phyloP scores from a whole-genome alignment of 1,284 basidiomycete species.

The Filobasidium uniguttulatum region DNA sequence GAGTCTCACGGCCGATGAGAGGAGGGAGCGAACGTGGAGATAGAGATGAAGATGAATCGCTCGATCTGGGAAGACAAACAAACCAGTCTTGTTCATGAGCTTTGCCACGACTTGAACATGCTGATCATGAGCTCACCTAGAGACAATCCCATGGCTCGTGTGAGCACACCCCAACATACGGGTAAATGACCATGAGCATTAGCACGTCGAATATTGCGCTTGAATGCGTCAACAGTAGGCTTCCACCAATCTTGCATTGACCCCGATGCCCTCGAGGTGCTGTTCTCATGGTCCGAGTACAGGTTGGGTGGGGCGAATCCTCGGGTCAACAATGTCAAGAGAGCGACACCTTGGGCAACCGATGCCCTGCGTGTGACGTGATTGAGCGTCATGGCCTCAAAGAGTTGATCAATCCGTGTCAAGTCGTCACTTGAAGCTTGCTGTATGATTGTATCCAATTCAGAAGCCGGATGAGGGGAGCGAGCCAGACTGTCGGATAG shows the following conservation, averaged over 20 bases:
- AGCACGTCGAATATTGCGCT: conserved; percentile 51
- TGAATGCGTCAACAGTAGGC: conserved; percentile 50
- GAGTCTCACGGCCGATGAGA: conserved; percentile 81
- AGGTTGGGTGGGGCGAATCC: conserved; percentile 43
- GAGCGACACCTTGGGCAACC: conserved; percentile 79
- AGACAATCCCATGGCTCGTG: conserved; percentile 58
- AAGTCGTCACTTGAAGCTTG: conserved; percentile 38
- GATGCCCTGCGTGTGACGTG: conserved; percentile 78
- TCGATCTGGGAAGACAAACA: conserved; percentile 43
- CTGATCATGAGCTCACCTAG: conserved; percentile 44
- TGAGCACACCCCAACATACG: conserved; percentile 76
- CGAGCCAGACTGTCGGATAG: not conserved
- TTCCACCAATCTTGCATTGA: conserved; percentile 10
- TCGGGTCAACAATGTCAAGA: conserved; percentile 74
- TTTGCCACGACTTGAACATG: not conserved
- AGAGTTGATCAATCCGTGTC: conserved; percentile 53
- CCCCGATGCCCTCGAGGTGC: conserved; percentile 13
- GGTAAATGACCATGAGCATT: conserved; percentile 68
- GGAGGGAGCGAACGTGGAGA: conserved; percentile 72
- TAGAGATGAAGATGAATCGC: conserved; percentile 78
- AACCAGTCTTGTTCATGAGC: not conserved
- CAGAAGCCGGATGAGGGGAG: not conserved
- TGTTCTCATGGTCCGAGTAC: conserved; percentile 6
- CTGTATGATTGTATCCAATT: not conserved
- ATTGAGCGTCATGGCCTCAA: conserved; percentile 76